Evolutionary conservation across 768 basidiomycete species (phyloP).

Genomic region (Tricholoma sp.): DNA sequence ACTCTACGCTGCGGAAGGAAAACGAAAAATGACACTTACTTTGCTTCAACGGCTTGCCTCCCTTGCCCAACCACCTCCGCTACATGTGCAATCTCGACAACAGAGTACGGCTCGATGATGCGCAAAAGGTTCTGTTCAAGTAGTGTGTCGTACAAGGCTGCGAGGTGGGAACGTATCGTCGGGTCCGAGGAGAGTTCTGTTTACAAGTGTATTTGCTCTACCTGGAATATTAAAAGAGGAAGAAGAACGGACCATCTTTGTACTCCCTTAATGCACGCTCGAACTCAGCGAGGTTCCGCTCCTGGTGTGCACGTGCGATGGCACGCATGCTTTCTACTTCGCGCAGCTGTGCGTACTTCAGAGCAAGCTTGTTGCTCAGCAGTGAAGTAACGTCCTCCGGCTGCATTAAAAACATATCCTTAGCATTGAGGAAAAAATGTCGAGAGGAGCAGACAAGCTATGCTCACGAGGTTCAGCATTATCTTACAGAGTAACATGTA

Average conservation of each 20-base stretch:
- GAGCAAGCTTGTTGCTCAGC: conserved; percentile 79
- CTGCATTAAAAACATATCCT: conserved; percentile 30
- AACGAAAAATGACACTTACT: conserved; percentile 44
- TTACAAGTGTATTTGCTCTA: conserved; percentile 40
- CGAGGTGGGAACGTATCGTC: conserved; percentile 92
- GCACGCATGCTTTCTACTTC: conserved; percentile 97
- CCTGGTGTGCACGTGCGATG: conserved; percentile 90
- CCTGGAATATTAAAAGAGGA: not conserved
- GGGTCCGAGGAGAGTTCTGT: conserved; percentile 92
- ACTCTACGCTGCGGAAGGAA: not conserved
- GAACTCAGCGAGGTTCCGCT: conserved; percentile 84
- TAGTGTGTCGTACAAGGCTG: conserved; percentile 91
- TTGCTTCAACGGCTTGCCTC: conserved; percentile 83
- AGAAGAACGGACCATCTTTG: conserved; percentile 50
- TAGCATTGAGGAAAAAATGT: not conserved
- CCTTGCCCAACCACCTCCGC: conserved; percentile 87
- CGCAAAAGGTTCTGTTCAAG: conserved; percentile 93
- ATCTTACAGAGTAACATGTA: conserved; percentile 99
- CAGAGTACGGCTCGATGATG: conserved; percentile 93
- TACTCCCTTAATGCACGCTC: conserved; percentile 86
- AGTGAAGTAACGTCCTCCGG: conserved; percentile 92
- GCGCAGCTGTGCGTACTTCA: conserved; percentile 79
- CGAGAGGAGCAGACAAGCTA: not conserved
- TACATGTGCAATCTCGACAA: conserved; percentile 87
- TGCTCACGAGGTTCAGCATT: conserved; percentile 87